Evolutionary conservation across 208 protist species (phyloP), one percentile per base, ranked within the genome.

Genomic region (Vickermania spadyakhi): DNA sequence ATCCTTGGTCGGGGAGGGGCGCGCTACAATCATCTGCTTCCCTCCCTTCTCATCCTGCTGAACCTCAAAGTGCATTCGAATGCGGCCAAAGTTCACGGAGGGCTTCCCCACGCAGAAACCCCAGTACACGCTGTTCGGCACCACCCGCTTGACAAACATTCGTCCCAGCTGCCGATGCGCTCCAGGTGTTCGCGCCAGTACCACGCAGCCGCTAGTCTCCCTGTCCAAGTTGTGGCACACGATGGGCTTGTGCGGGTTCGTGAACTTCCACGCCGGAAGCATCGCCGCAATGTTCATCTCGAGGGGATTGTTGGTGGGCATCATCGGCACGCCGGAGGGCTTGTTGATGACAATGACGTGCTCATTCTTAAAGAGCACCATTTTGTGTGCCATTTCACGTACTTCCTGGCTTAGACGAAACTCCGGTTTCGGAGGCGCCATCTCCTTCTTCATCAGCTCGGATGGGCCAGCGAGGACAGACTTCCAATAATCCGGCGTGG

Each of bases 271-370:
- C n/a, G 86, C 86, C 2, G 85, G 77, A 49, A 96, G 76, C 66
- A 96, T 75, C 52, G 85, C 86, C 3, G 82, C 67, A 52, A 96
- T 82, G 68, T 89, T 94, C 82, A 96, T 91, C 21, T 84, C 82
- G 25, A 88, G 69, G 13, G 80, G 75, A 55, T 88, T 82, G 56
- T 56, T 75, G 18, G 88, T 92, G 3, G 88, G 88, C 83, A 91
- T 91, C 69, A 96, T 96, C 1, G 91, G 87, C 57, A 97, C 60
- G 30, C 89, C 91, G 64, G 72, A 76, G 22, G 93, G 93, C 62
- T 97, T 97, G 71, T 97, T 96, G 57, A 97, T 89, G 21, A 96
- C 91, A 62, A 97, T 83, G 28, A 96, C 86, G 61, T 97, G 84
- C 56, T 96, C 86, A 62, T 96, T 97, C 70, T 94, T 97, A 69